phyloP scores from a whole-genome alignment of 2,329 filamentous ascomycete species.

The Zasmidium angulare region DNA sequence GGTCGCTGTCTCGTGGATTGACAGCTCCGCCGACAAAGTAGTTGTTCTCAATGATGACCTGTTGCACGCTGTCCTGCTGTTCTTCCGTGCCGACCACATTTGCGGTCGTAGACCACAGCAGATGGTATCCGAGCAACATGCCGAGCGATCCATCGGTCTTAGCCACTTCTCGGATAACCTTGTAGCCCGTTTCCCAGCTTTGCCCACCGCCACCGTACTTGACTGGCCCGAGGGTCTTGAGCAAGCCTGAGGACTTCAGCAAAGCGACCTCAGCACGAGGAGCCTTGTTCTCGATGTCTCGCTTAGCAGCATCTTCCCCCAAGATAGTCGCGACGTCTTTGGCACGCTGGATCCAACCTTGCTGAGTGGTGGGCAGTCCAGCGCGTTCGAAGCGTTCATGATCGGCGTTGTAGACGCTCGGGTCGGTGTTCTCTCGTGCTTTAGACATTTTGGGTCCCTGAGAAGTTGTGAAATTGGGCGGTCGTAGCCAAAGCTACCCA shows the following conservation, averaged over 20 bases:
- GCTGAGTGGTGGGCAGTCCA: constrained; percentile 40
- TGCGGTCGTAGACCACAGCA: constrained; percentile 63
- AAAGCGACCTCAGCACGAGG: constrained; percentile 53
- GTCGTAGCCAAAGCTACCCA: not conserved
- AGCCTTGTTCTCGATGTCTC: constrained; percentile 55
- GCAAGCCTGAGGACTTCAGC: constrained; percentile 52
- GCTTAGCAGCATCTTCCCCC: constrained; percentile 46
- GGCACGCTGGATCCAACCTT: constrained; percentile 51
- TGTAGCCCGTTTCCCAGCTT: constrained; percentile 57
- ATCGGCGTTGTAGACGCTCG: constrained; percentile 26
- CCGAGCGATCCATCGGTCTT: constrained; percentile 65
- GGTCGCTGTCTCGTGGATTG: constrained; percentile 63
- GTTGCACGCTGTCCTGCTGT: constrained; percentile 58
- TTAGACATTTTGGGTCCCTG: constrained; percentile 15
- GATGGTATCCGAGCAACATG: constrained; percentile 65
- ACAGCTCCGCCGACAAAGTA: constrained; percentile 66
- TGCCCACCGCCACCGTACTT: constrained; percentile 56
- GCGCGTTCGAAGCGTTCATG: constrained; percentile 24
- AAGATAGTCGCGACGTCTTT: constrained; percentile 52
- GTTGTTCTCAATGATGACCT: constrained; percentile 62
- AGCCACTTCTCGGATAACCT: constrained; percentile 61
- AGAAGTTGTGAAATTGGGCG: not conserved
- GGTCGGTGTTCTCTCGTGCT: constrained; percentile 27
- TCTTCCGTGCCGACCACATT: constrained; percentile 60
- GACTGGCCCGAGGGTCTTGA: constrained; percentile 52